Base-by-base conservation (phyloP, 495 filamentous ascomycete genomes). In the Neurospora sp. region DNA sequence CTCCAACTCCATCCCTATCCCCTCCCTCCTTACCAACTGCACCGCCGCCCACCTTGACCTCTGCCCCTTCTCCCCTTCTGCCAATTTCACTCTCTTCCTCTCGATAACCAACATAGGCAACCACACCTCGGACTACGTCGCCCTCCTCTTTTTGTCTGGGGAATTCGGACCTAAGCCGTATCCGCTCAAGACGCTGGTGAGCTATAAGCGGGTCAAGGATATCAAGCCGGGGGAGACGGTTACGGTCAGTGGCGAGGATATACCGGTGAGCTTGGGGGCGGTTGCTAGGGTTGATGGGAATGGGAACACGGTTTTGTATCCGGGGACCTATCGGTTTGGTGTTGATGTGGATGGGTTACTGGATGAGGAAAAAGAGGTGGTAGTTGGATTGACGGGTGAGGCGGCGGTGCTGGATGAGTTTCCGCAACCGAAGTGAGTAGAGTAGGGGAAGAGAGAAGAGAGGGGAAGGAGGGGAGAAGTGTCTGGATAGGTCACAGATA, bases 181-280 rank as follows among this genome's bases (percentile, higher is more conserved):
- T 59, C 89, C 89, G 3, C 87, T 86, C 69, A 91, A 91, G 75
- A 84, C 84, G 76, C 81, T 91, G 3, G 87, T 87, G 5, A 84
- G 84, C 0, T 91, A 89, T 70, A 82, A 86, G 40, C 83, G 90
- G 2, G 74, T 91, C 0, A 79, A 80, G 11, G 75, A 70, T 3
- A 77, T 92, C 69, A 71, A 82, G 37, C 74, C 84, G 0, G 83
- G 83, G 1, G 53, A 78, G 14, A 78, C 80, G 1, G 73, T 76
- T 59, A 82, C 74, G 1, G 80, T 85, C 37, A 79, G 61, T 6
- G 77, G 91, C 31, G 83, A 83, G 5, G 72, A 91, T 41, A 86
- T 85, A n/a, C 80, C 90, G 6, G 88, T 86, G 16, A 84, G 81
- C 69, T 74, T 91, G 20, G 53, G 22, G 0, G 53, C 53, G 12